Evolutionary conservation across 306 rosid species (phyloP), one percentile per base, ranked within the genome.

Genomic region (Castanea mollissima): DNA sequence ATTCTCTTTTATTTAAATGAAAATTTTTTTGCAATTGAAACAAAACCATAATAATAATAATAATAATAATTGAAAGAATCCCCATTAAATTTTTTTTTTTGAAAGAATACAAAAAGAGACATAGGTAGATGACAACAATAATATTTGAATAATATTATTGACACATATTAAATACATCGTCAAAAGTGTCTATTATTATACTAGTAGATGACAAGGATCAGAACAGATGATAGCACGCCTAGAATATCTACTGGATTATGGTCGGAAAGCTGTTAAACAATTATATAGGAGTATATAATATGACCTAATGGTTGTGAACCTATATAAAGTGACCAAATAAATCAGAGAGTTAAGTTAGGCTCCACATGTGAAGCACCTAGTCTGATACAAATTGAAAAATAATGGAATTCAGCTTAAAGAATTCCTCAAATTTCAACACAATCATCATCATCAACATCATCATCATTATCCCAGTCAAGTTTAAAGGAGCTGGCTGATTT

Each of bases 381-480:
- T 8, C 52, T 34, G n/a, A 34, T 34, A 3, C 23, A n/a, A 34
- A 23, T 35, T 68, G 13, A 73, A 25, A 32, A 54, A 46, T 25
- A 35, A 67, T 35, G 46, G 8, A n/a, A 68, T 35, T 9, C 27
- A 68, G 52, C n/a, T 2, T 38, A 16, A 71, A 29, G n/a, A 49
- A 27, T 64, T 21, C 14, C 58, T 85, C 85, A 91, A 71, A 95
- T 87, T 81, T 95, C 97, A 77, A 90, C 78, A 82, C 84, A 90
- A 71, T 83, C 96, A 5, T 89, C 97, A 6, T 89, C 89, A 1
- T 82, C 93, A n/a, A n/a, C n/a, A 20, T 72, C 87, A 49, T 88
- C 97, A 9, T 84, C 93, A 41, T 74, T 25, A 72, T 91, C 97
- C 97, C 97, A 92, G 79, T 92, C 97, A 78, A 95, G 38, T 55